A percentile compares a stretch with the other conserved stretches of the same genome.
phyloP scores from a whole-genome alignment of 1,139 yeast genomes.

The Blastobotrys persicus region DNA sequence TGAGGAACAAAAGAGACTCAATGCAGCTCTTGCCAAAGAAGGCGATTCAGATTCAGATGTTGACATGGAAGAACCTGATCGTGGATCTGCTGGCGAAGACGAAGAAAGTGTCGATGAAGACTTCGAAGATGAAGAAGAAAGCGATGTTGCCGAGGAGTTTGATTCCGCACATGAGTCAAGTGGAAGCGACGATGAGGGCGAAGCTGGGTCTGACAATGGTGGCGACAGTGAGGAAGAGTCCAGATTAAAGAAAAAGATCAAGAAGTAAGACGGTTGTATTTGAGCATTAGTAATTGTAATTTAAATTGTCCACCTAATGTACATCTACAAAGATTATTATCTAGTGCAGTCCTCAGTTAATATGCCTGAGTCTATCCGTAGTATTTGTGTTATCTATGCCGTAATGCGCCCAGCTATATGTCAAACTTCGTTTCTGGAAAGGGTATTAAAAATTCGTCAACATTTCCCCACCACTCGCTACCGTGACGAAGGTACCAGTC shows the following conservation, averaged over 20 bases:
- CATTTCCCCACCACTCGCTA: conserved; percentile 36
- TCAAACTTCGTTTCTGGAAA: conserved; percentile 28
- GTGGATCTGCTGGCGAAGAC: conserved; percentile 53
- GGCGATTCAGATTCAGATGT: conserved; percentile 55
- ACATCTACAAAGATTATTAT: no score
- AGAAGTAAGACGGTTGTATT: conserved; percentile 16
- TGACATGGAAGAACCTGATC: conserved; percentile 24
- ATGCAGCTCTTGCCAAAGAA: conserved; percentile 68
- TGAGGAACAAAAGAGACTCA: conserved; percentile 76
- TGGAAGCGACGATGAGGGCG: conserved; percentile 44
- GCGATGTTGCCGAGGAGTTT: conserved; percentile 84
- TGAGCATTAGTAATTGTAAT: not conserved
- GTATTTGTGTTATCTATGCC: not conserved
- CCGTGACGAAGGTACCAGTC: conserved; percentile 38
- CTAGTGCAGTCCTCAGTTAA: no score
- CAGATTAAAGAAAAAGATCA: conserved; percentile 36
- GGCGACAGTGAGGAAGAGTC: conserved; percentile 29
- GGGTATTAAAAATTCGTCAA: conserved; percentile 28
- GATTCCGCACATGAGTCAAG: conserved; percentile 66
- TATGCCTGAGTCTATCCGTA: no score
- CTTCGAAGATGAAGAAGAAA: conserved; percentile 60
- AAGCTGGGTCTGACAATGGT: conserved; percentile 42
- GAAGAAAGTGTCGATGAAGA: conserved; percentile 53
- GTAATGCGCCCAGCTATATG: no score
- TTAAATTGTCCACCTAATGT: no score